phyloP scores from a whole-genome alignment of 139 green algal species.

The Choricystis sp. region DNA sequence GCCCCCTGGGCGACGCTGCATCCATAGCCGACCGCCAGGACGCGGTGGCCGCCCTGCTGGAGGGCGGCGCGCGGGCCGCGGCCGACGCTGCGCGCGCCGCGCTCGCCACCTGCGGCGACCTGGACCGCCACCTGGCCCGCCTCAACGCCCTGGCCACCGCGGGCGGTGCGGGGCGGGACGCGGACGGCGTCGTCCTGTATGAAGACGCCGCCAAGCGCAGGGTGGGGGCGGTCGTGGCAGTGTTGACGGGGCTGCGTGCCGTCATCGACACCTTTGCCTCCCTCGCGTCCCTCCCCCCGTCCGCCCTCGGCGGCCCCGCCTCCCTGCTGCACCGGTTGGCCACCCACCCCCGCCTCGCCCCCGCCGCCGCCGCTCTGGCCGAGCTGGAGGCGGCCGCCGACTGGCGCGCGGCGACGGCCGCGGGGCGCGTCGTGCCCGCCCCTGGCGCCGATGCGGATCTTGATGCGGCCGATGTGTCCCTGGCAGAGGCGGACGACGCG shows the following conservation, averaged over 20 bases:
- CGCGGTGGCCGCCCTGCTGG: slow-evolving; percentile 45
- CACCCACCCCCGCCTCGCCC: neutral
- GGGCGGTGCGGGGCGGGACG: slow-evolving; percentile 24
- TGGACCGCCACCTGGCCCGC: slow-evolving; percentile 72
- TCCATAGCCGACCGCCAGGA: slow-evolving; percentile 67
- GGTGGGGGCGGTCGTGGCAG: slow-evolving; percentile 39
- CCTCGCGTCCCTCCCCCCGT: slow-evolving; percentile 10
- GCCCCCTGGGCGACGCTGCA: slow-evolving; percentile 41
- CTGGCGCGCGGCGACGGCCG: slow-evolving; percentile 59
- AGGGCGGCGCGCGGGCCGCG: slow-evolving; percentile 25
- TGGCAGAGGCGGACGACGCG: slow-evolving; percentile 26
- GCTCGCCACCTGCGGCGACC: slow-evolving; percentile 44
- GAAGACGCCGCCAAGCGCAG: slow-evolving; percentile 57
- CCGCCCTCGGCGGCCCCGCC: neutral
- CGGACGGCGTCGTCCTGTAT: slow-evolving; percentile 83
- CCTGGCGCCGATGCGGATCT: slow-evolving; percentile 53
- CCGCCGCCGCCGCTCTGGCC: slow-evolving; percentile 15
- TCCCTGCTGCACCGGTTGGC: slow-evolving; percentile 9
- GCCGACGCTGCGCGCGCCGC: slow-evolving; percentile 16
- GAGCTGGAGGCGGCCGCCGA: slow-evolving; percentile 47
- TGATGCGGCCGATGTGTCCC: slow-evolving; percentile 35
- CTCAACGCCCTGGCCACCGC: slow-evolving; percentile 35
- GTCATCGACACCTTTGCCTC: slow-evolving; percentile 13
- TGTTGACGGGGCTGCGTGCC: slow-evolving; percentile 38
- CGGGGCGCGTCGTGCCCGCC: slow-evolving; percentile 51